A percentile compares a stretch with the other conserved stretches of the same genome.
Evolutionary conservation across 441 rosid species (phyloP).

Genomic region (Cnidoscolus chayamansa): DNA sequence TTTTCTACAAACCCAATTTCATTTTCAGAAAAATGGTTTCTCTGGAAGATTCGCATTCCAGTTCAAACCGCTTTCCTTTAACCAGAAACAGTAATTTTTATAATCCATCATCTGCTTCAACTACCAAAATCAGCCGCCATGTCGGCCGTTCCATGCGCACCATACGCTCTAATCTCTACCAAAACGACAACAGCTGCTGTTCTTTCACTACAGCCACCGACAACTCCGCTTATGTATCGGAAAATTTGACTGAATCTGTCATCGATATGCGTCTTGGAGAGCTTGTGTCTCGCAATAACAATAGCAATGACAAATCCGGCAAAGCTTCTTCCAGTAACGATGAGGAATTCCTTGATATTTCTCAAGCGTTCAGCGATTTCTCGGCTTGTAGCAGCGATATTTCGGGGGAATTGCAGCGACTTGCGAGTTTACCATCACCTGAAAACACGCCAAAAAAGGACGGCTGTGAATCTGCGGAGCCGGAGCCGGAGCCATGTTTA

Average conservation of each 20-base stretch:
- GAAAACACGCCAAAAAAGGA: constrained; percentile 24
- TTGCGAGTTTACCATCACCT: constrained; percentile 62
- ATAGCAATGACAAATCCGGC: constrained; percentile 22
- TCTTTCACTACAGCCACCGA: constrained; percentile 49
- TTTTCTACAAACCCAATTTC: neutral
- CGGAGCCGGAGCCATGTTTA: constrained; percentile 66
- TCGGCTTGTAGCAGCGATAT: constrained; percentile 82
- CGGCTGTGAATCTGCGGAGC: constrained; percentile 24
- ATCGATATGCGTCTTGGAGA: constrained; percentile 84
- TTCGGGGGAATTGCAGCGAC: constrained; percentile 79
- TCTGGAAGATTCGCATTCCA: constrained; percentile 51
- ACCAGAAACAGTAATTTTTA: constrained; percentile 35
- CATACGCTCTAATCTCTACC: constrained; percentile 60
- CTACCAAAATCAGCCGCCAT: constrained; percentile 48
- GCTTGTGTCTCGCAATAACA: constrained; percentile 46
- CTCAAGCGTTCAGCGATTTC: constrained; percentile 76
- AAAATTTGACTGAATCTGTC: constrained; percentile 71
- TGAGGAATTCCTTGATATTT: constrained; percentile 65
- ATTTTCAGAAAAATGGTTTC: constrained; percentile 55
- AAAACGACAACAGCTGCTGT: constrained; percentile 38
- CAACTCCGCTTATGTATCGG: constrained; percentile 54
- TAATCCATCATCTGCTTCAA: constrained; percentile 32
- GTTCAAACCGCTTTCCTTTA: constrained; percentile 18
- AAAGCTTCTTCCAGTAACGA: constrained; percentile 30
- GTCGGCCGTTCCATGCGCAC: constrained; percentile 90